Base-by-base conservation (phyloP, 257 asterid species). In the Plantago major region DNA sequence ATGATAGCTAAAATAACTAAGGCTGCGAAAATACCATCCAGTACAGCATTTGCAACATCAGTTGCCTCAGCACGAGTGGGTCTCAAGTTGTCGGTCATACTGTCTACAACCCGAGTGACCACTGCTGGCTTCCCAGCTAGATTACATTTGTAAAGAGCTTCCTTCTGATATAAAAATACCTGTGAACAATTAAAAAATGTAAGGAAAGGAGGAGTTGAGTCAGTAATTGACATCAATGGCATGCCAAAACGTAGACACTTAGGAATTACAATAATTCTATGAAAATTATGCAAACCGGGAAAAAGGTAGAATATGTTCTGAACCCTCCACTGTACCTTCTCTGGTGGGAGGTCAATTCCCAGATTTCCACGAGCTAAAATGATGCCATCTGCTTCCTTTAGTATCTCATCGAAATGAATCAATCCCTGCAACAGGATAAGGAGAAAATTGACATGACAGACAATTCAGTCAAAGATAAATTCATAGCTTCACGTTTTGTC, bases 41-140 rank as follows among this genome's bases (percentile, higher is more conserved):
- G 81, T 9, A 91, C 95, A 44, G 96, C 96, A 78, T 91, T 91
- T 62, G 98, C 98, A 47, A 91, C 94, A 72, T 91, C 96, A 47
- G 98, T 91, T 65, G 98, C 98, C 80, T 91, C 98, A 6, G 98
- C 98, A 79, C 98, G 98, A 57, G 98, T 88, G 33, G 96, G 98
- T 72, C 98, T 82, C 68, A 88, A 75, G 68, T 91, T 91, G 82
- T 88, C 90, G 0, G 98, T 88, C 98, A 91, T 91, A 55, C 94
- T 84, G 74, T 88, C 98, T 6, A 91, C 96, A 52, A 91, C 96
- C 47, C 98, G 98, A 52, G 98, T 91, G 59, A 91, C 78, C 46
- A 91, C 95, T 9, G 92, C 90, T 16, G 98, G 98, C 79, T 91
- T 91, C 70, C 98, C 98, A 17, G 92, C 96, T 73, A 84, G 73